Base-by-base conservation (phyloP, 768 basidiomycete species). In the Phlegmacium glaucopus region DNA sequence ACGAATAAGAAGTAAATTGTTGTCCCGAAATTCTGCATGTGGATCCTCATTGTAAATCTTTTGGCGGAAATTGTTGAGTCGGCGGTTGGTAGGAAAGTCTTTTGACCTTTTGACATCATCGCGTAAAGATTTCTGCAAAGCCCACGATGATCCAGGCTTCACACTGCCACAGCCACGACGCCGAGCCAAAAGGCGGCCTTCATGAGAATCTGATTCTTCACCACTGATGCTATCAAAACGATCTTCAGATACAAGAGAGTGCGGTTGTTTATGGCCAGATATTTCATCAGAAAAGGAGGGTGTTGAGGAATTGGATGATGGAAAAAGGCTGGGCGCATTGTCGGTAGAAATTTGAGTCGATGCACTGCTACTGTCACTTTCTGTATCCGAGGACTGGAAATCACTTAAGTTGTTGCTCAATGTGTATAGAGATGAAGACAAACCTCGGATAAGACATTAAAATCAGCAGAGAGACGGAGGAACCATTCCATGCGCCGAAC, bases 11-110 rank as follows among this genome's bases (percentile, higher is more conserved):
- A 40, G 41, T 2, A 40, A 38, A 41, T 57, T 51, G 10, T 42
- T 1, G 12, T 27, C 28, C 5, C 53, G 39, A 45, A 59, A 57
- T 25, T 57, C 53, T 5, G 53, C 58, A 32, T 42, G 47, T 1
- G 6, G 25, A 27, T 46, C 45, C 3, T 37, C n/a, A 16, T 16
- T 35, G 3, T 6, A 22, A 18, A 38, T 46, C 25, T 46, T 46
- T 10, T 39, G 30, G 9, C 36, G 45, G 27, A 46, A 46, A 27
- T 37, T 25, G 8, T 38, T 17, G 6, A 38, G 36, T 18, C 34
- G 36, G 11, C 5, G 13, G 6, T 29, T 26, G 9, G 26, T 42
- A 11, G 26, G 36, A 9, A 22, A 38, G 45, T 18, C 34, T 22
- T 22, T 22, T 22, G 22, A 27, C 3, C 7, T 13, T 27, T 29